Evolutionary conservation across 768 basidiomycete species (phyloP).

Genomic region (Neoboletus subvelutipes): DNA sequence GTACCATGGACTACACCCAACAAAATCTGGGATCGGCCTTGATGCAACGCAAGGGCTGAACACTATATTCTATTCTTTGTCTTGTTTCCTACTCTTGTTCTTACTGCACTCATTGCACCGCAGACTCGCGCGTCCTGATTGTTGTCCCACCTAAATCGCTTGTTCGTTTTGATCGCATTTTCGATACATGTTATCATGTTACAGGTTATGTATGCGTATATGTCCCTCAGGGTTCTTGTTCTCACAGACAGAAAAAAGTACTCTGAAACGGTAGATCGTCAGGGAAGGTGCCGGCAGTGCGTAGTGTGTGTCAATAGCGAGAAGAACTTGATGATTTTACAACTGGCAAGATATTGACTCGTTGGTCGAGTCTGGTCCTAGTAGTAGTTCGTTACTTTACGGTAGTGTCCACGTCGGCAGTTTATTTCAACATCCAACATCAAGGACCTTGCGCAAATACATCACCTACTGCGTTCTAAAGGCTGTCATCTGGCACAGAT

Average conservation of each 20-base stretch:
- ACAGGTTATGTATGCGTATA: conserved; percentile 19
- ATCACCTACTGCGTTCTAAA: too few species aligned
- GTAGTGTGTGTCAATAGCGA: background rate
- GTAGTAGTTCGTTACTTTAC: background rate
- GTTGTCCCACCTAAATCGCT: background rate
- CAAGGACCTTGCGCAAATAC: background rate
- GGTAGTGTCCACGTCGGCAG: background rate
- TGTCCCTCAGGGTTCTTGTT: background rate
- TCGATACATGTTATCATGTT: conserved; percentile 4
- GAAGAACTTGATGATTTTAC: background rate
- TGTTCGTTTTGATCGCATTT: conserved; percentile 15
- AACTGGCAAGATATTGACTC: background rate
- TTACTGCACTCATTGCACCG: conserved; percentile 1
- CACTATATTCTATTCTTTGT: background rate
- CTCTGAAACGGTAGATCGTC: background rate
- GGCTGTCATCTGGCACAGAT: background rate
- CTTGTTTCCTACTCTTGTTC: conserved; percentile 2
- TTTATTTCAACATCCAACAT: background rate
- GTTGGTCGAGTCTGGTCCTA: background rate
- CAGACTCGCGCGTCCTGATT: conserved; percentile 2
- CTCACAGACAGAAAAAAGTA: conserved; percentile 8
- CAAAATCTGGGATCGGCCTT: conserved; percentile 25
- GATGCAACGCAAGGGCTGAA: conserved; percentile 29
- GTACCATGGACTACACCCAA: conserved; percentile 27
- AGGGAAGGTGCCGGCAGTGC: background rate